These are phyloP conservation scores for Aspergillus fumigatus DNA, from an alignment of 2,329 filamentous ascomycete species.

Conservation along the genomic window DNA sequence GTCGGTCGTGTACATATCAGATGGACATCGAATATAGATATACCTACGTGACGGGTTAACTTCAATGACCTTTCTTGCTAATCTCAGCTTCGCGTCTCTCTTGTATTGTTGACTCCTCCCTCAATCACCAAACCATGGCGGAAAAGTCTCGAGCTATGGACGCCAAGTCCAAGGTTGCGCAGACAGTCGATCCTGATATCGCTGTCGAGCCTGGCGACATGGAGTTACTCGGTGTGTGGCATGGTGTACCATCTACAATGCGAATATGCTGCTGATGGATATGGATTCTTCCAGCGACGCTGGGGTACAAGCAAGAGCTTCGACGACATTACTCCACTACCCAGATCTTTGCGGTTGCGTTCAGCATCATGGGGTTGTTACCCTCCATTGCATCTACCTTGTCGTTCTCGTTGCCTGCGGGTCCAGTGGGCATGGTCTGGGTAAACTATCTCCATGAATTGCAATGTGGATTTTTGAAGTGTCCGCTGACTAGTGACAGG, in stretches of 20 bases:
- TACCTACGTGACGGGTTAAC: neutral
- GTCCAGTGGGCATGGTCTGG: slow-evolving; percentile 59
- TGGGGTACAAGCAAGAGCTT: slow-evolving; percentile 56
- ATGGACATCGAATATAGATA: too few relatives aligned
- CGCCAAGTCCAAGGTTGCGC: slow-evolving; percentile 3
- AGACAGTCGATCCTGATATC: neutral
- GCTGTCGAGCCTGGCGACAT: slow-evolving; percentile 16
- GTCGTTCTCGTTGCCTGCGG: slow-evolving; percentile 55
- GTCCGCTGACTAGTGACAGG: slow-evolving; percentile 12
- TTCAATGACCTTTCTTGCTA: neutral
- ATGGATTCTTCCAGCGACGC: slow-evolving; percentile 17
- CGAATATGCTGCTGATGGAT: slow-evolving; percentile 1
- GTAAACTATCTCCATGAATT: slow-evolving; percentile 24
- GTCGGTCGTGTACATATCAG: neutral
- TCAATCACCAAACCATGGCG: slow-evolving; percentile 9
- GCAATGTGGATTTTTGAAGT: slow-evolving; percentile 7
- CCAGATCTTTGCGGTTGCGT: slow-evolving; percentile 57
- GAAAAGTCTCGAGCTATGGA: slow-evolving; percentile 4
- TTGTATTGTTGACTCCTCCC: slow-evolving; percentile 3
- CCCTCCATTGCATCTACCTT: slow-evolving; percentile 58
- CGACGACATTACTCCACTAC: slow-evolving; percentile 57
- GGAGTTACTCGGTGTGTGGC: slow-evolving; percentile 17
- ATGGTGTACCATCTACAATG: neutral
- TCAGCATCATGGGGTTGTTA: slow-evolving; percentile 57
- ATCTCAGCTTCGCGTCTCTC: slow-evolving; percentile 2